phyloP scores from a whole-genome alignment of 1,284 basidiomycete genomes.

The Rhizoctonia solani region DNA sequence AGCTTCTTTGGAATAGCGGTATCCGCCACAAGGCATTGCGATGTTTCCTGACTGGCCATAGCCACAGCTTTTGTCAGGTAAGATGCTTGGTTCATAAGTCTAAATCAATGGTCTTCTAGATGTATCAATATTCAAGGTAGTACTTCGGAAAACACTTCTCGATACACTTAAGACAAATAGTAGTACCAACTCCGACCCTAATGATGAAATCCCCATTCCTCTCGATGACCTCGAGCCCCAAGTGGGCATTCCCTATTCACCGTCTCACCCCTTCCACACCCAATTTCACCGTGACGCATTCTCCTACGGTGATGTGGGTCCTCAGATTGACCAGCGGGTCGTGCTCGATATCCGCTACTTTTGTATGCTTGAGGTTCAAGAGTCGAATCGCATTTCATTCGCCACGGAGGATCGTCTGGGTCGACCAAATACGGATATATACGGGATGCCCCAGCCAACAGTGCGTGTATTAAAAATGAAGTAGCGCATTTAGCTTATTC shows the following conservation, averaged over 20 bases:
- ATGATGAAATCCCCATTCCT: slow-evolving; percentile 43
- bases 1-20: slow-evolving; percentile 34
- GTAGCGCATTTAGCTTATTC: not conserved
- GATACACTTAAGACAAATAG: not conserved
- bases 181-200: not conserved
- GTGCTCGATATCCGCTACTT: slow-evolving; percentile 43
- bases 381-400: slow-evolving; percentile 43
- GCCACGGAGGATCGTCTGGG: slow-evolving; percentile 28
- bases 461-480: not conserved
- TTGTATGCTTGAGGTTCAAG: slow-evolving; percentile 35
- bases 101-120: not conserved
- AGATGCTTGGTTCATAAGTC: not conserved
- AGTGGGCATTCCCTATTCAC: slow-evolving; percentile 42
- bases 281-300: slow-evolving; percentile 48
- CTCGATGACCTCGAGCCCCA: slow-evolving; percentile 47
- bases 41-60: slow-evolving; percentile 12
- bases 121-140: not conserved
- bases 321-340: slow-evolving; percentile 40
- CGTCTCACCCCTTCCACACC: slow-evolving; percentile 42
- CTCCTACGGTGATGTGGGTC: slow-evolving; percentile 43
- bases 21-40: slow-evolving; percentile 26
- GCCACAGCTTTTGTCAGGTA: slow-evolving; percentile 33
- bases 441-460: slow-evolving; percentile 49
- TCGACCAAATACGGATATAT: slow-evolving; percentile 42
- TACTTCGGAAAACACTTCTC: slow-evolving; percentile 3